Evolutionary conservation across 345 rosid species (phyloP).

Genomic region (Orychophragmus violaceus): DNA sequence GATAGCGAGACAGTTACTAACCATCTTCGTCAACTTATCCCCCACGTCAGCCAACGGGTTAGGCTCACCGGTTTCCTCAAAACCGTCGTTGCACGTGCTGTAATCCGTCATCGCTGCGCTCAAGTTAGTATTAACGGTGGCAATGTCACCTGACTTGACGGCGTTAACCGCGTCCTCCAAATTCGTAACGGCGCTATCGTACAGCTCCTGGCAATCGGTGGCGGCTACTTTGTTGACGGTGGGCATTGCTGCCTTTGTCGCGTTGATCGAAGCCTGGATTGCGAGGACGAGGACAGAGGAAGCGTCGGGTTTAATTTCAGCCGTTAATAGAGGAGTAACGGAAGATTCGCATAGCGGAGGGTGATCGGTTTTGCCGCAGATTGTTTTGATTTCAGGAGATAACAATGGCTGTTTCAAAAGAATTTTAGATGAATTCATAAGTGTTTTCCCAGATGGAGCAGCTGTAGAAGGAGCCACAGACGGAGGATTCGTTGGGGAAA

Average conservation of each 20-base stretch:
- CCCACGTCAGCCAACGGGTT: slow-evolving; percentile 24
- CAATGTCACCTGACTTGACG: slow-evolving; percentile 28
- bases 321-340: slow-evolving; percentile 23
- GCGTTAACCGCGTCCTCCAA: slow-evolving; percentile 39
- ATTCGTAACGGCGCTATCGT: slow-evolving; percentile 35
- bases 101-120: slow-evolving; percentile 45
- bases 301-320: slow-evolving; percentile 20
- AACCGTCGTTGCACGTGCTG: slow-evolving; percentile 41
- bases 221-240: background rate
- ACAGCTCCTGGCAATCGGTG: slow-evolving; percentile 38
- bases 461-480: background rate
- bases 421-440: background rate
- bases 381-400: slow-evolving; percentile 20
- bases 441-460: background rate
- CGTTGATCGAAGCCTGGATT: slow-evolving; percentile 30
- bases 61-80: slow-evolving; percentile 22
- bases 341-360: slow-evolving; percentile 37
- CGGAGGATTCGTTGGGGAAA: background rate
- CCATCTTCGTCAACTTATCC: slow-evolving; percentile 33
- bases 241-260: slow-evolving; percentile 6
- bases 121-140: slow-evolving; percentile 38
- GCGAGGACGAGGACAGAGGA: slow-evolving; percentile 27
- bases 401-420: background rate
- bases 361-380: slow-evolving; percentile 34
- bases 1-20: slow-evolving; percentile 50